Evolutionary conservation across 192 early-diverging fungal genomes (phyloP).

Genomic region (Podochytrium sp.): DNA sequence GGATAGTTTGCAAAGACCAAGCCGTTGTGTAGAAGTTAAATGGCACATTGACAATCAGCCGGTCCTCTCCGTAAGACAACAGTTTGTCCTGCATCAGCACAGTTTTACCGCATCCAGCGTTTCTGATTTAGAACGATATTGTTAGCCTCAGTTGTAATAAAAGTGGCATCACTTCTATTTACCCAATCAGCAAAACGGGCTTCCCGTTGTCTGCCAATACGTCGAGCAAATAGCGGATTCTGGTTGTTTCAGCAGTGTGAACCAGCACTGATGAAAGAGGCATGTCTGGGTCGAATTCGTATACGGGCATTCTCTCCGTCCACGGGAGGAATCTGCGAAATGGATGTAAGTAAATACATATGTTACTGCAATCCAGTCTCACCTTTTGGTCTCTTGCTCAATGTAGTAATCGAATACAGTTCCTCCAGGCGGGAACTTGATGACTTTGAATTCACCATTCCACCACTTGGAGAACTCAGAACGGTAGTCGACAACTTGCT

Average conservation of each 20-base stretch:
- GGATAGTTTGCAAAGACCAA: constrained; percentile 58
- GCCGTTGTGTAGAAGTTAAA: constrained; percentile 73
- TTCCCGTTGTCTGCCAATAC: constrained; percentile 66
- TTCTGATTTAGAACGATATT: constrained; percentile 43
- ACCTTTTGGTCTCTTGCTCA: constrained; percentile 58
- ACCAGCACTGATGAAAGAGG: constrained; percentile 62
- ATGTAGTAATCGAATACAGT: constrained; percentile 72
- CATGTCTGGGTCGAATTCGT: constrained; percentile 60
- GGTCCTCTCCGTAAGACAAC: constrained; percentile 61
- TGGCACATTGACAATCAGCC: constrained; percentile 65
- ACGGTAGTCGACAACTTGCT: constrained; percentile 64
- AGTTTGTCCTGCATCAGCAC: constrained; percentile 70
- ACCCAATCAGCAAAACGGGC: constrained; percentile 53
- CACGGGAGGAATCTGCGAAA: constrained; percentile 53
- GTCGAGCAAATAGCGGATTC: constrained; percentile 62
- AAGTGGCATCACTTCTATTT: background rate
- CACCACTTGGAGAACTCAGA: constrained; percentile 69
- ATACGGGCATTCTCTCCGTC: constrained; percentile 62
- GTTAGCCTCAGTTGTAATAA: too few species aligned
- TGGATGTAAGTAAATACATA: background rate
- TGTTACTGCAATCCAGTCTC: background rate
- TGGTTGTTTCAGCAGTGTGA: constrained; percentile 65
- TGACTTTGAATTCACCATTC: constrained; percentile 65
- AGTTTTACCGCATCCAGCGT: constrained; percentile 70
- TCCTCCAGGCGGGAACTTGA: constrained; percentile 62